Evolutionary conservation across 331 rosid genomes (phyloP).

Genomic region (Malus hybrid): DNA sequence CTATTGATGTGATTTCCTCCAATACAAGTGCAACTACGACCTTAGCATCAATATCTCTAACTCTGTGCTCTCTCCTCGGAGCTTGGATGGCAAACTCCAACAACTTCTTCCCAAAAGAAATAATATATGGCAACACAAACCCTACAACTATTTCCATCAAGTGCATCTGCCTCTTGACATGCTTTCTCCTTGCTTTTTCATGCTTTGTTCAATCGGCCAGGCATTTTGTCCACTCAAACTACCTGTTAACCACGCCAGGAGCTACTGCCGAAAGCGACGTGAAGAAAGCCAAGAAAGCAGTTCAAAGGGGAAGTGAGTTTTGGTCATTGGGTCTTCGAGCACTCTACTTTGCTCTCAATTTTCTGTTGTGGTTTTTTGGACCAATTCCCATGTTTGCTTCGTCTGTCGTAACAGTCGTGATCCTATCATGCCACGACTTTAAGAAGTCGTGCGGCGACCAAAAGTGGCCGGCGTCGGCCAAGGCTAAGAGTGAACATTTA

Average conservation of each 20-base stretch:
- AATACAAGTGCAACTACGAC: slow-evolving; percentile 44
- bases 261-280: not conserved
- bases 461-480: not conserved
- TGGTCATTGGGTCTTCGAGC: slow-evolving; percentile 76
- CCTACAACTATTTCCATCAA: slow-evolving; percentile 38
- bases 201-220: slow-evolving; percentile 63
- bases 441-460: slow-evolving; percentile 7
- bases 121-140: slow-evolving; percentile 57
- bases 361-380: slow-evolving; percentile 65
- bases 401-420: slow-evolving; percentile 31
- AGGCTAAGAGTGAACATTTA: not conserved
- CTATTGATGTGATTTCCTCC: slow-evolving; percentile 34
- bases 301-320: slow-evolving; percentile 55
- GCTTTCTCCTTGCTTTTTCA: slow-evolving; percentile 67
- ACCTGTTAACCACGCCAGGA: slow-evolving; percentile 53
- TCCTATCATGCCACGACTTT: slow-evolving; percentile 44
- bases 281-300: slow-evolving; percentile 36
- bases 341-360: slow-evolving; percentile 17
- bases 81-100: slow-evolving; percentile 55
- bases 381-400: slow-evolving; percentile 68
- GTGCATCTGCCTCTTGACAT: slow-evolving; percentile 38
- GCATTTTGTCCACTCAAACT: slow-evolving; percentile 57
- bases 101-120: slow-evolving; percentile 17
- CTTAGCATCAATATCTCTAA: slow-evolving; percentile 46
- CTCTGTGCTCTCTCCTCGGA: slow-evolving; percentile 63